Conservation (phyloP, 305 asterid species). For the Fraxinus xanthoxyloides region DNA sequence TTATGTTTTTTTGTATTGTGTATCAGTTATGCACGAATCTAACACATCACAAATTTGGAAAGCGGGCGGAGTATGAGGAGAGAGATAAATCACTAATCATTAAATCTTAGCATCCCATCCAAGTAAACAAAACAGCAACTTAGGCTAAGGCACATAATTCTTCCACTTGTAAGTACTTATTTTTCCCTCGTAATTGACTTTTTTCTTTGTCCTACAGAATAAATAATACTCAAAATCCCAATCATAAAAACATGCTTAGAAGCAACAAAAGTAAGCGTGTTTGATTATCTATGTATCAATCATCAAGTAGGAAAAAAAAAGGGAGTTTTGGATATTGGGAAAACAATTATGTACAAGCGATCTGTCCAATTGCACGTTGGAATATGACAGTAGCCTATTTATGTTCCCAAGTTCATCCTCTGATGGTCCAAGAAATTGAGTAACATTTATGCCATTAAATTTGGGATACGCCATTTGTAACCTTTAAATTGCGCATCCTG, state of each 20-base stretch:
- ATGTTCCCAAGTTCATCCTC: neutral
- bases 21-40: neutral
- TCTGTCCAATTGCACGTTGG: slow-evolving; percentile 19
- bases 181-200: slow-evolving; percentile 22
- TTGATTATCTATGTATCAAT: slow-evolving; percentile 26
- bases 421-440: neutral
- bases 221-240: slow-evolving; percentile 19
- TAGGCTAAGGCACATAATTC: neutral
- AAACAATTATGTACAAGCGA: neutral
- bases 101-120: slow-evolving; percentile 2
- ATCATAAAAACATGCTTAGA: slow-evolving; percentile 89
- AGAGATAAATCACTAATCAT: neutral
- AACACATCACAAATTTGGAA: neutral
- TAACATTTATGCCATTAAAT: neutral
- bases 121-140: neutral
- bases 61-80: neutral
- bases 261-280: slow-evolving; percentile 49
- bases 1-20: neutral
- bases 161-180: neutral
- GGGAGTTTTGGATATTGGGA: slow-evolving; percentile 25
- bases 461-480: neutral
- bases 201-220: neutral
- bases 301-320: neutral
- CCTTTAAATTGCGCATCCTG: neutral
- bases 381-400: slow-evolving; percentile 2